phyloP scores from a whole-genome alignment of 768 basidiomycete species.

The Brasilioporus rufonigricans region DNA sequence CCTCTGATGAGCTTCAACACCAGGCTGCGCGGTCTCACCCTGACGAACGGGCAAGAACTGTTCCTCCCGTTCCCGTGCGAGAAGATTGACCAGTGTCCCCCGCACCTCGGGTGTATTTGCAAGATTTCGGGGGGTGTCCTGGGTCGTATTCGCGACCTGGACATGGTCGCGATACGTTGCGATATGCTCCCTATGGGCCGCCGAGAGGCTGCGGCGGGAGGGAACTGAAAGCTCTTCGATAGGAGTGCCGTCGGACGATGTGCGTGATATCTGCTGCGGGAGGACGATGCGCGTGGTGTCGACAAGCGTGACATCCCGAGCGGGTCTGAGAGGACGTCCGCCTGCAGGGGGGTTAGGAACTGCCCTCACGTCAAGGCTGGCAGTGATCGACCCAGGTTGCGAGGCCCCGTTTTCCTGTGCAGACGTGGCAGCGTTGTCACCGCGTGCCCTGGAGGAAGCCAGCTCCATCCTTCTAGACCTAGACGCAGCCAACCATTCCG shows the following conservation, averaged over 20 bases:
- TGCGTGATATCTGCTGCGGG: conserved; percentile 26
- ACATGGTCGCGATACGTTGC: conserved; percentile 12
- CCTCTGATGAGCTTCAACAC: conserved; percentile 8
- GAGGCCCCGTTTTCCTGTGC: neutral
- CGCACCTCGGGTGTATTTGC: conserved; percentile 24
- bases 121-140: conserved; percentile 20
- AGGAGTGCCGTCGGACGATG: conserved; percentile 20
- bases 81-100: conserved; percentile 22
- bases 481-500: conserved; percentile 21
- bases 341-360: conserved; percentile 6
- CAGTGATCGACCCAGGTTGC: neutral
- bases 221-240: conserved; percentile 15
- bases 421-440: neutral
- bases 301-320: conserved; percentile 16
- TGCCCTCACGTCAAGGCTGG: conserved; percentile 1
- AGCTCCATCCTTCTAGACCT: conserved; percentile 24
- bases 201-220: conserved; percentile 20
- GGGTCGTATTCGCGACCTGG: conserved; percentile 5
- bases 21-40: conserved; percentile 3
- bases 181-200: conserved; percentile 22
- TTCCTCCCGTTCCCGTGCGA: conserved; percentile 25
- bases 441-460: conserved; percentile 14
- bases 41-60: conserved; percentile 6
- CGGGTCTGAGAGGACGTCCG: conserved; percentile 14
- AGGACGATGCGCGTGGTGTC: conserved; percentile 20